Base-by-base conservation (phyloP, 73 alveolate species). In the Paramecium pentaurelia region DNA sequence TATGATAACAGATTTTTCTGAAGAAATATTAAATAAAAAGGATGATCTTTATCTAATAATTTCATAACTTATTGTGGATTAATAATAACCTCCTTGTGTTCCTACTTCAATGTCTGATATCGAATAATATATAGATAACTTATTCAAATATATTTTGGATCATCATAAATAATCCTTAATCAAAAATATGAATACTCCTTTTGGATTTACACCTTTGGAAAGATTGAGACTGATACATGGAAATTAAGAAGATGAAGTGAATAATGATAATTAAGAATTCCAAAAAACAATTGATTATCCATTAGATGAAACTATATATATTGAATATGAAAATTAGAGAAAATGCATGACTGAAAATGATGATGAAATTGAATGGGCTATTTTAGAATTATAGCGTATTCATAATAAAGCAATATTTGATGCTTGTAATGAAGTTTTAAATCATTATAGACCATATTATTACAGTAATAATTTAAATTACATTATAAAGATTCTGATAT, bases 361-460 rank as follows among this genome's bases (percentile, higher is more conserved):
- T 9, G 73, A 80, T 45, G 91, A 80, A 7, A 12, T 18, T 1
- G 49, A 18, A 2, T 44, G 32, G 45, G 91, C 91, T 73, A 45
- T 86, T 27, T 22, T 93, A 25, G 96, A 94, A 34, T 68, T 92
- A 38, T 27, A 75, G 11, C 97, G 92, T 34, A 96, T 96, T 49
- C 97, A 95, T 45, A 96, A 96, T 71, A 96, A 94, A 77, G 96
- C 97, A 6, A 86, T 96, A 16, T 96, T 96, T 80, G 98, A 96
- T 93, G 92, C 96, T 20, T 71, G 95, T 44, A 96, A 96, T 86
- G 98, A 96, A 71, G 90, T 94, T 86, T 88, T 96, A 38, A 84
- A 94, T 91, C 54, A 85, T 6, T 93, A 86, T 86, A 93, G 97
- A 71, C 98, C 98, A 37, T 94, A 93, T 75, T 89, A 12, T 34